Percentiles rank a stretch among this genome's conserved stretches.
phyloP scores from a whole-genome alignment of 495 filamentous ascomycete genomes.

The Podospora tetraspora region DNA sequence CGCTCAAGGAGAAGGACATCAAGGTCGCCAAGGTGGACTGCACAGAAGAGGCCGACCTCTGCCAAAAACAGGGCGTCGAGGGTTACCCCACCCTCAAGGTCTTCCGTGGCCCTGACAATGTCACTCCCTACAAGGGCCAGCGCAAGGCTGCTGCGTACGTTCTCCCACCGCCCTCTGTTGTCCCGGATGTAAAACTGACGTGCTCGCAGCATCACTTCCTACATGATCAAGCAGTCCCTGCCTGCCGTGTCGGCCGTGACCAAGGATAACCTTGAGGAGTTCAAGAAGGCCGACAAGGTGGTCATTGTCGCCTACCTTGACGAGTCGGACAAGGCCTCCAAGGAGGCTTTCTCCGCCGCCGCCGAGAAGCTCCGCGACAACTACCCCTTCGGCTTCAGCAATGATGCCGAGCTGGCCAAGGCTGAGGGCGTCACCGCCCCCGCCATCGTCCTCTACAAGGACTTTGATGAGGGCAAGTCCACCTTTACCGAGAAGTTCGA shows the following conservation, averaged over 20 bases:
- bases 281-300: constrained; percentile 97
- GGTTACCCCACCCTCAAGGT: constrained; percentile 98
- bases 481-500: constrained; percentile 76
- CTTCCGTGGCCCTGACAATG: constrained; percentile 87
- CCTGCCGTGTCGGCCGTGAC: constrained; percentile 81
- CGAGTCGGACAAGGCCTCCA: constrained; percentile 77
- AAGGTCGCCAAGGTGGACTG: constrained; percentile 92
- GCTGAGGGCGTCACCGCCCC: constrained; percentile 82
- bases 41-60: constrained; percentile 88
- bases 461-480: constrained; percentile 94
- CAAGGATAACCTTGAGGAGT: constrained; percentile 78
- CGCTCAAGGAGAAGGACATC: constrained; percentile 93
- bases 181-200: constrained; percentile 26
- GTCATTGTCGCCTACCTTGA: constrained; percentile 86
- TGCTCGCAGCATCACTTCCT: constrained; percentile 76
- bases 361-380: constrained; percentile 83
- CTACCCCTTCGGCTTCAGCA: constrained; percentile 85
- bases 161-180: neutral
- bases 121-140: constrained; percentile 78
- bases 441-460: constrained; percentile 91
- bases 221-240: constrained; percentile 98
- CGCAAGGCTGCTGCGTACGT: constrained; percentile 85
- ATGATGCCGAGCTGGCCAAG: constrained; percentile 78
- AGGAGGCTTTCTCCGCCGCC: constrained; percentile 69
- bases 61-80: constrained; percentile 82